Percentiles rank a stretch among this genome's conserved stretches.
phyloP scores from a whole-genome alignment of 768 basidiomycete species.

The Flagelloscypha sp. region DNA sequence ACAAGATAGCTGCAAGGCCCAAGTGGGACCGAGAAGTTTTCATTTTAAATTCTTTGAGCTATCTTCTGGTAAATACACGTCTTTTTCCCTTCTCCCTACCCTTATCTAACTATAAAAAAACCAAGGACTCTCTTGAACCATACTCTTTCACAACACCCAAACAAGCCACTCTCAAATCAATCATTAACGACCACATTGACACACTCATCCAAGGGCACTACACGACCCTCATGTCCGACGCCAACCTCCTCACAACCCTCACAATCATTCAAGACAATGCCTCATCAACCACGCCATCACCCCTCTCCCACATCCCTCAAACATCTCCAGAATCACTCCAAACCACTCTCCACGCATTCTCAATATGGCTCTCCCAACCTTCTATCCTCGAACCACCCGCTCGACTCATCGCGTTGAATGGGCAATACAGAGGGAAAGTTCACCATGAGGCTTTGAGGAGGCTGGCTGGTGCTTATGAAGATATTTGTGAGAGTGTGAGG shows the following conservation, averaged over 20 bases:
- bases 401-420: constrained; percentile 65
- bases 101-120: neutral
- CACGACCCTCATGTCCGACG: constrained; percentile 42
- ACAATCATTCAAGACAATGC: no score
- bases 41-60: constrained; percentile 77
- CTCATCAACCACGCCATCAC: no score
- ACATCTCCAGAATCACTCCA: constrained; percentile 60
- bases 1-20: constrained; percentile 44
- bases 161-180: constrained; percentile 43
- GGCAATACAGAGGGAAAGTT: constrained; percentile 61
- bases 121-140: constrained; percentile 26
- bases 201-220: constrained; percentile 26
- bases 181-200: constrained; percentile 55
- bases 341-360: constrained; percentile 59
- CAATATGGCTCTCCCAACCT: constrained; percentile 74
- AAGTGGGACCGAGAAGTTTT: constrained; percentile 82
- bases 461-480: constrained; percentile 61
- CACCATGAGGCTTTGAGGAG: constrained; percentile 69
- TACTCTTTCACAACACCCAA: constrained; percentile 64
- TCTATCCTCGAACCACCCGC: constrained; percentile 79
- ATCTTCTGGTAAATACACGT: constrained; percentile 71
- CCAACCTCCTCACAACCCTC: no score
- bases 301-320: constrained; percentile 66
- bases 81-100: neutral
- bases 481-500: constrained; percentile 70